These are phyloP conservation scores for Phlyctochytrium planicorne DNA, from an alignment of 192 early-diverging fungal genomes.

Conservation along the genomic window DNA sequence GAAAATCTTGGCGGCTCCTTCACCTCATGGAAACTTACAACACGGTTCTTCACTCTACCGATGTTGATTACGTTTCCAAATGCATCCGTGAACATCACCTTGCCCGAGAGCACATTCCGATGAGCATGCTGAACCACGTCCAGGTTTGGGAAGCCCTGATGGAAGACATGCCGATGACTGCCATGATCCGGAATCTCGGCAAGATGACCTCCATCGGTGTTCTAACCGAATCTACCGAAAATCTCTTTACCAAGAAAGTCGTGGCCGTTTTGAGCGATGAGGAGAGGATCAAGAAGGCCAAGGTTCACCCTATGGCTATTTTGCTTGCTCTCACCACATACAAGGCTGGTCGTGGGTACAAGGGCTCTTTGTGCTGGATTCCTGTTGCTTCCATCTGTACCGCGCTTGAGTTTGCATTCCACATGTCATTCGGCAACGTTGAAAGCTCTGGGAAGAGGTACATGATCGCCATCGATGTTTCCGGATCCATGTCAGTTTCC, in stretches of 20 bases:
- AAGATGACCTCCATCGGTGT: conserved; percentile 21
- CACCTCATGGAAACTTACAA: not conserved
- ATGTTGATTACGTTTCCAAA: not conserved
- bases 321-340: conserved; percentile 21
- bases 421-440: conserved; percentile 19
- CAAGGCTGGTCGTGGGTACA: conserved; percentile 9
- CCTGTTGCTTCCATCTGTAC: conserved; percentile 4
- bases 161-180: conserved; percentile 8
- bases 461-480: conserved; percentile 26
- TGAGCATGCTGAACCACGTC: not conserved
- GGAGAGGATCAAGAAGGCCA: conserved; percentile 15
- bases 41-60: not conserved
- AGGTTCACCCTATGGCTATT: conserved; percentile 26
- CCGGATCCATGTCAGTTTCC: conserved; percentile 17
- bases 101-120: conserved; percentile 1
- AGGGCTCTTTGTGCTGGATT: conserved; percentile 23
- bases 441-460: conserved; percentile 5
- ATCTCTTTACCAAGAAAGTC: conserved; percentile 1
- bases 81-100: not conserved
- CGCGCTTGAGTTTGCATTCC: conserved; percentile 26
- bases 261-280: conserved; percentile 1
- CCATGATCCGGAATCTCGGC: conserved; percentile 26
- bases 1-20: too few relatives aligned
- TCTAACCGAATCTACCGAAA: conserved; percentile 3
- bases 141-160: not conserved